Conservation (phyloP, 1,139 yeast genomes). For the Sugiyamaella castrensis region DNA sequence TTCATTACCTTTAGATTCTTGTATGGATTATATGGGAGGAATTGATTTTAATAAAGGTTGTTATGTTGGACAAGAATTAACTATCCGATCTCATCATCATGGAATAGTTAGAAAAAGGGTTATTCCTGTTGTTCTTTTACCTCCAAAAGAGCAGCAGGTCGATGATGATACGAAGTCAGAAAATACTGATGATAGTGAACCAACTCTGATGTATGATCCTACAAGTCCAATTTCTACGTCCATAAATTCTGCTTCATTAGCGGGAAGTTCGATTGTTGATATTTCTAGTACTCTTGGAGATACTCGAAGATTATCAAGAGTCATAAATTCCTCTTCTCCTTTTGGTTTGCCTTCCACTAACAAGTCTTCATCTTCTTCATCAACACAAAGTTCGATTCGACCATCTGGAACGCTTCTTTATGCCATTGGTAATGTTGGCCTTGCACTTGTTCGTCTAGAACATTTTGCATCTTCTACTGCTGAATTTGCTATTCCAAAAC, state of each 20-base stretch:
- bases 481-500: constrained; percentile 34
- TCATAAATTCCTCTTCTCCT: constrained; percentile 15
- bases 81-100: constrained; percentile 80
- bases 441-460: constrained; percentile 55
- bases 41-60: constrained; percentile 90
- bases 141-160: constrained; percentile 27
- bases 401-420: constrained; percentile 56
- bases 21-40: constrained; percentile 79
- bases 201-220: constrained; percentile 28
- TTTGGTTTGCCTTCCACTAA: constrained; percentile 18
- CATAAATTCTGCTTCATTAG: constrained; percentile 13
- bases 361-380: constrained; percentile 27
- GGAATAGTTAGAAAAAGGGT: constrained; percentile 81
- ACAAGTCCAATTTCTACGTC: constrained; percentile 8
- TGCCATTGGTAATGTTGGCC: constrained; percentile 59
- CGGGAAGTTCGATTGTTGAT: constrained; percentile 16
- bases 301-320: constrained; percentile 10
- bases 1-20: constrained; percentile 77
- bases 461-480: constrained; percentile 42
- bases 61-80: constrained; percentile 92
- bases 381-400: constrained; percentile 12
- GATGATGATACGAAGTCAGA: constrained; percentile 2
- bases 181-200: constrained; percentile 24
- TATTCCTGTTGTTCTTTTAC: constrained; percentile 62
- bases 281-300: constrained; percentile 13